Evolutionary conservation across 2,329 filamentous ascomycete species (phyloP), one percentile per base, ranked within the genome.

Genomic region (Ascochyta rabiei): DNA sequence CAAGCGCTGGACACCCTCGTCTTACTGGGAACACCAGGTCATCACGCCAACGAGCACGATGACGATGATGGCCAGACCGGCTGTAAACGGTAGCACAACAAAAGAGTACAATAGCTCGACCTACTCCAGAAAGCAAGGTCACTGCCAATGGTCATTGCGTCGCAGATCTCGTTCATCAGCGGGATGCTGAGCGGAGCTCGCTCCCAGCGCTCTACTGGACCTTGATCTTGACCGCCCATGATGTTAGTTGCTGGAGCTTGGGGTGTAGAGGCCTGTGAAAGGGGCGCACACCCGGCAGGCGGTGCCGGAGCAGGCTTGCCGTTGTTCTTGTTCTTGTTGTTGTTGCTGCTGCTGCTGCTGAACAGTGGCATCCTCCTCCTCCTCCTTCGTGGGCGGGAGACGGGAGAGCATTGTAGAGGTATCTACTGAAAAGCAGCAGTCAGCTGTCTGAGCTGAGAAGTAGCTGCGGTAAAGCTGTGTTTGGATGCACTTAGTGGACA

Each of bases 161-260:
- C 31, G n/a, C 31, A 24, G 13, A 53, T 31, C 33, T 48, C 44
- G 39, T 48, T 48, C 33, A 48, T 47, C 24, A 53, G 24, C 38
- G 7, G 16, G 19, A 48, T 19, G 39, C 38, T 24, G 13, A 39
- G 19, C 2, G 44, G 39, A 7, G 28, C 33, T 28, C 39, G 38
- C 38, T 44, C 38, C 44, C 39, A 44, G 26, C 10, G 31, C 12
- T 33, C 23, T 6, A 15, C 3, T 4, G 15, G 12, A 16, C 21
- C 30, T 30, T 46, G 34, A 19, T 9, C 24, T 19, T 44, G 48
- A 21, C 13, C 30, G 16, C 31, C 19, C 12, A 3, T n/a, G 40
- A 43, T 15, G 28, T 18, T 10, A 6, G 28, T 21, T 31, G 41
- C 18, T 34, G 19, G n/a, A 23, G 26, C 16, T 28, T 13, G n/a